A percentile compares a stretch with the other conserved stretches of the same genome.
Evolutionary conservation across 78 protist genomes (phyloP).

Genomic region (Dictyostelium firmibasis): DNA sequence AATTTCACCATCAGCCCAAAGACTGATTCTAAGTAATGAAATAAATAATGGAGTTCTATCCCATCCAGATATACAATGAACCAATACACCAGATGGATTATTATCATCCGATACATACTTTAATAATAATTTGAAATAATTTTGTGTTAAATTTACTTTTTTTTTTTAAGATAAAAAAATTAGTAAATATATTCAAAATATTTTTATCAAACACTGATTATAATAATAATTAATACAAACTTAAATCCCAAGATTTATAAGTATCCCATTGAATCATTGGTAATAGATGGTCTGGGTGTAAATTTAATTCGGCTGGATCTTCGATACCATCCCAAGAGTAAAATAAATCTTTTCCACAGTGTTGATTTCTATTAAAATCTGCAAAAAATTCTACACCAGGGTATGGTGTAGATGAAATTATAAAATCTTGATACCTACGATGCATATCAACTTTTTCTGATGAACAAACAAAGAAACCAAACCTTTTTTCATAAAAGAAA

Average conservation of each 20-base stretch:
- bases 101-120: conserved; percentile 50
- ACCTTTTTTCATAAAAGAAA: conserved; percentile 1
- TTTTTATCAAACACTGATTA: too few species aligned
- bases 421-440: conserved; percentile 52
- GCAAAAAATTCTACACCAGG: conserved; percentile 79
- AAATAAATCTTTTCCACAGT: conserved; percentile 36
- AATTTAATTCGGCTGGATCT: conserved; percentile 54
- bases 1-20: conserved; percentile 91
- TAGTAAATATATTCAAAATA: neutral
- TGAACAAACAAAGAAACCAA: conserved; percentile 78
- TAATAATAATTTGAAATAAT: conserved; percentile 47
- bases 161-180: neutral
- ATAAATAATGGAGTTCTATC: conserved; percentile 91
- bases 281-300: neutral
- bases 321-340: conserved; percentile 54
- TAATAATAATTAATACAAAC: neutral
- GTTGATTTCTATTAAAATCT: conserved; percentile 46
- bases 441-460: conserved; percentile 76
- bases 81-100: conserved; percentile 78
- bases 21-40: conserved; percentile 84
- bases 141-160: conserved; percentile 56
- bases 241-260: conserved; percentile 68
- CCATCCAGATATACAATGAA: conserved; percentile 96
- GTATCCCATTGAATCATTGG: conserved; percentile 33
- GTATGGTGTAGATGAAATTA: conserved; percentile 58